Evolutionary conservation across 495 filamentous ascomycete genomes (phyloP).

Genomic region (Xylaria bambusicola): DNA sequence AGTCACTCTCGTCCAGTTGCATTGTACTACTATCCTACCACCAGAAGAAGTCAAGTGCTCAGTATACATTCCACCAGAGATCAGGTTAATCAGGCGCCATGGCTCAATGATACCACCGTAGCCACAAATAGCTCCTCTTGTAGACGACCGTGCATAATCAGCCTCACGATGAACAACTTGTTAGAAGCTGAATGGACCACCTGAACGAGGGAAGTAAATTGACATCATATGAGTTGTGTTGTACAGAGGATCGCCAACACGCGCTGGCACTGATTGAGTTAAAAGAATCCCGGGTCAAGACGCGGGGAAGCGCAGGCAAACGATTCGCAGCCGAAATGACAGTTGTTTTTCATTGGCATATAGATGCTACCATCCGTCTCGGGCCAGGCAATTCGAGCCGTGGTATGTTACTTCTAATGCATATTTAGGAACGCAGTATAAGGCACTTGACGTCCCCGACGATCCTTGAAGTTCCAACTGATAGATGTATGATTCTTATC

Average conservation of each 20-base stretch:
- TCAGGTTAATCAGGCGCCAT: neutral
- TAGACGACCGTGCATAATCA: neutral
- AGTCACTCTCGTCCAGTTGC: neutral
- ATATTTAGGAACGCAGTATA: neutral
- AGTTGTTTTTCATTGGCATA: neutral
- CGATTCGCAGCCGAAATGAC: neutral
- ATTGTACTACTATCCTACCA: neutral
- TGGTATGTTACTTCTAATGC: conserved; percentile 6
- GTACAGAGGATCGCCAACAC: neutral
- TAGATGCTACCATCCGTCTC: neutral
- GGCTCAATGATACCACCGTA: neutral
- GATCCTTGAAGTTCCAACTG: neutral
- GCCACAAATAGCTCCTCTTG: neutral
- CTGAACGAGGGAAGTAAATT: neutral
- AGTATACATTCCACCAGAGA: neutral
- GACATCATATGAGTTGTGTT: neutral
- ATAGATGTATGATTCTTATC: neutral
- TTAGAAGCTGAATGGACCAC: neutral
- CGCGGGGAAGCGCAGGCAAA: neutral
- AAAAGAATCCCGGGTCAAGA: neutral
- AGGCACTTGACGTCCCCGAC: neutral
- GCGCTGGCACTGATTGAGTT: neutral
- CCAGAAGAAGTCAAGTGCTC: neutral
- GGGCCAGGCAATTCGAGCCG: neutral
- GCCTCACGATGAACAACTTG: neutral